Evolutionary conservation across 1,284 basidiomycete species (phyloP), one percentile per base, ranked within the genome.

Genomic region (Wolfiporia cocos): DNA sequence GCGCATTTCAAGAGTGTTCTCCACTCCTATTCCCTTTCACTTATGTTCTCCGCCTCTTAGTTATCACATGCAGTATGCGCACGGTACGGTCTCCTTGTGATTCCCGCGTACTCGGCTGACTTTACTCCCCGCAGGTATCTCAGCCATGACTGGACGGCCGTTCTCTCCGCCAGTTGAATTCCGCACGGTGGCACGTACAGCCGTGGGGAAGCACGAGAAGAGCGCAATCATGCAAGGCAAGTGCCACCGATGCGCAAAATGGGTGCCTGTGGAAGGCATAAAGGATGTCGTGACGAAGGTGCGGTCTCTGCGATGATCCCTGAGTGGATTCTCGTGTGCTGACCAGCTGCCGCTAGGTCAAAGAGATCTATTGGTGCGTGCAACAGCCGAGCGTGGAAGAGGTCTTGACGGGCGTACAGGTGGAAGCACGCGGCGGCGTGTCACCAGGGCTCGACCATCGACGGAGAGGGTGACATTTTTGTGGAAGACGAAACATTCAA

Each of bases 351-450:
- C 17, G 10, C 5, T 46, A 85, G 81, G 78, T 86, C 28, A 77
- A 76, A 51, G 85, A 88, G 54, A 68, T 88, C 2, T 78, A 77
- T 50, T 88, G 85, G 84, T 85, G 51, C 30, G 71, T 63, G 24
- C 17, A 28, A 19, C 5, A 39, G 37, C 7, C 19, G n/a, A 12
- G 7, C 19, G 18, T 28, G n/a, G 2, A 17, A 2, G 10, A 14
- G 17, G 11, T 29, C 17, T 28, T 3, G 3, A 28, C 26, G 14
- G 7, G 9, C 14, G 3, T n/a, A 5, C 46, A 87, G 82, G 82
- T 90, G 83, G 85, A 88, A 88, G 59, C 86, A 88, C 51, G 84
- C 86, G 18, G 80, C 80, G 1, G 47, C 70, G 10, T 88, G 85
- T 50, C 86, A 88, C 50, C 73, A 75, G 45, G 71, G 73, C 20